A percentile compares a stretch with the other conserved stretches of the same genome.
These are phyloP conservation scores for Trichoderma atrobrunneum DNA, from an alignment of 2,329 filamentous ascomycete species.

Conservation along the genomic window DNA sequence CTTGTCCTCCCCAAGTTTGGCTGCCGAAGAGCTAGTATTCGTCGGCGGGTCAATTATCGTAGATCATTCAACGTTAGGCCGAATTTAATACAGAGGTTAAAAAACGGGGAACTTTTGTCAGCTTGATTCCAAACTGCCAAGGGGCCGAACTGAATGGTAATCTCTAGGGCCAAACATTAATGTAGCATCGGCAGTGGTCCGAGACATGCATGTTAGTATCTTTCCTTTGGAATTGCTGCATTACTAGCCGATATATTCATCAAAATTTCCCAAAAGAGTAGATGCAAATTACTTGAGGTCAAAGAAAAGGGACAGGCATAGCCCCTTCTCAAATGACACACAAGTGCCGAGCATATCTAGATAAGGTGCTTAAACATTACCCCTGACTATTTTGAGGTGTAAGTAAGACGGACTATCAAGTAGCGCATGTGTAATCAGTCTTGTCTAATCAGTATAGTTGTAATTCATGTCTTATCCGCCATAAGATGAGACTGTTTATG, in stretches of 20 bases:
- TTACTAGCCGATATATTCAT: not conserved
- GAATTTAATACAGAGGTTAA: not conserved
- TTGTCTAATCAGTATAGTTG: not conserved
- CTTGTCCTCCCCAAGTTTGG: not conserved
- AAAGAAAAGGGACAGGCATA: not conserved
- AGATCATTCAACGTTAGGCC: not conserved
- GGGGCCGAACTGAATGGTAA: not conserved
- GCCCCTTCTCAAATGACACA: not conserved
- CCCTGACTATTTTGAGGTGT: not conserved
- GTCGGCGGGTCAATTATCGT: not conserved
- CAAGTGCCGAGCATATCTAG: not conserved
- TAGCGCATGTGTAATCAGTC: not conserved
- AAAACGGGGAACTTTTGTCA: not conserved
- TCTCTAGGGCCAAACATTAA: not conserved
- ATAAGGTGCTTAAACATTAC: not conserved
- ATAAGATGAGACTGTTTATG: not conserved
- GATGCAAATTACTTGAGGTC: not conserved
- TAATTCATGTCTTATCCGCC: not conserved
- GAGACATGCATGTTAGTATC: not conserved
- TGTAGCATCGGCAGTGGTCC: not conserved
- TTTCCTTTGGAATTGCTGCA: not conserved
- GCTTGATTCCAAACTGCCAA: not conserved
- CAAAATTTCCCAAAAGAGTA: not conserved
- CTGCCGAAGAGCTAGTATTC: not conserved
- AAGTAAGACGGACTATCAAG: not conserved